phyloP scores from a whole-genome alignment of 2,329 filamentous ascomycete species.

The Microthyrium microscopicum region DNA sequence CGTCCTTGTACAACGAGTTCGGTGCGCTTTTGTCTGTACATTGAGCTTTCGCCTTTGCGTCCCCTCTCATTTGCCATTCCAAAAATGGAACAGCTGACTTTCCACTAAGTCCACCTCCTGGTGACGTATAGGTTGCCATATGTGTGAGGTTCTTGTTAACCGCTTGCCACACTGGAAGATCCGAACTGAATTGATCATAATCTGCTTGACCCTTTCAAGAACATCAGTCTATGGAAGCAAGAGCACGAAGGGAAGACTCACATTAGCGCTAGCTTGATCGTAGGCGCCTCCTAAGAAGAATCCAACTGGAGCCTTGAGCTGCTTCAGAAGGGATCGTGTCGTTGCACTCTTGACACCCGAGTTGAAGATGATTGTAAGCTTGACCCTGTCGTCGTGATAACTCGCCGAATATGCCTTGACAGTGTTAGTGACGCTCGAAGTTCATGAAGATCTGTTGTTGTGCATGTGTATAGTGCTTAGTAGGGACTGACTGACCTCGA shows the following conservation, averaged over 20 bases:
- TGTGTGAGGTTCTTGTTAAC: not conserved
- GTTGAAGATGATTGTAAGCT: slow-evolving; percentile 1
- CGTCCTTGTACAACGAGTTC: no score
- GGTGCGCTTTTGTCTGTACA: not conserved
- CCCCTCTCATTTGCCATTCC: not conserved
- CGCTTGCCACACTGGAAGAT: not conserved
- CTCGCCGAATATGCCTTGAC: slow-evolving; percentile 4
- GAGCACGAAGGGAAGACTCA: not conserved
- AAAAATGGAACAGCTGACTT: not conserved
- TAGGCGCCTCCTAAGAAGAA: slow-evolving; percentile 1
- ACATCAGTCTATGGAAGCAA: not conserved
- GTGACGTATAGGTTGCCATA: not conserved
- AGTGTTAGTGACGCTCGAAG: no score
- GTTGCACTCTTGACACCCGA: not conserved
- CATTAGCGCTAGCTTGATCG: not conserved
- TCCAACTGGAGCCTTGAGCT: not conserved
- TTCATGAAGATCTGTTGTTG: no score
- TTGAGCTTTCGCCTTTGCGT: not conserved
- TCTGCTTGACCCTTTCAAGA: not conserved
- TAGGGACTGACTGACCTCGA: slow-evolving; percentile 2
- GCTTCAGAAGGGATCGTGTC: not conserved
- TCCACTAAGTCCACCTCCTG: not conserved
- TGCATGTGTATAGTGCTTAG: no score
- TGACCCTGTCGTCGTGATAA: not conserved
- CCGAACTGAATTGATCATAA: not conserved